Evolutionary conservation across 805 yeast genomes (phyloP).

Genomic region (Candida rishiriensis): DNA sequence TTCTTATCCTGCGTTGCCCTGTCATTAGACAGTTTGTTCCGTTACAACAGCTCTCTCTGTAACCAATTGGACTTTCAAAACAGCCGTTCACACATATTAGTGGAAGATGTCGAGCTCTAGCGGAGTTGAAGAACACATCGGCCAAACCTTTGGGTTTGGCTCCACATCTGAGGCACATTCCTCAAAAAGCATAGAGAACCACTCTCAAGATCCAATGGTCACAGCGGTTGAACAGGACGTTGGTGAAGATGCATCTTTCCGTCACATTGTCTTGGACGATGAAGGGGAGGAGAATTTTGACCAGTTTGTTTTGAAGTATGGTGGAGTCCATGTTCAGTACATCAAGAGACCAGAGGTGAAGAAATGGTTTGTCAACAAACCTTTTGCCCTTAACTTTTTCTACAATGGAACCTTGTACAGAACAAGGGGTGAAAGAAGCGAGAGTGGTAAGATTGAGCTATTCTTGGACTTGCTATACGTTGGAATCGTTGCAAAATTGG

Average conservation of each 20-base stretch:
- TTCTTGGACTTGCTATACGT: conserved; percentile 62
- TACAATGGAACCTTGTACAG: conserved; percentile 51
- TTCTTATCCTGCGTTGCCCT: too few species aligned
- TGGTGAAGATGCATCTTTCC: conserved; percentile 6
- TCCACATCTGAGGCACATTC: too few species aligned
- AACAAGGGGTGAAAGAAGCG: conserved; percentile 49
- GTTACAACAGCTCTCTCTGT: too few species aligned
- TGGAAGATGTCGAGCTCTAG: too few species aligned
- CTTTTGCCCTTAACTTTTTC: conserved; percentile 59
- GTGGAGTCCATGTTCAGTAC: conserved; percentile 43
- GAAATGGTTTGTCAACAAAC: conserved; percentile 40
- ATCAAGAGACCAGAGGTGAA: conserved; percentile 35
- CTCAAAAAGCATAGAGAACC: too few species aligned
- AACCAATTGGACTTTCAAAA: too few species aligned
- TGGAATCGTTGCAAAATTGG: conserved; percentile 58
- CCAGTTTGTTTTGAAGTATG: conserved; percentile 44
- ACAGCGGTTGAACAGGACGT: too few species aligned
- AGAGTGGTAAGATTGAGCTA: conserved; percentile 47
- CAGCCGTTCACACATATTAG: too few species aligned
- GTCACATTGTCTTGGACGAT: conserved; percentile 11
- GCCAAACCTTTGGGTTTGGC: too few species aligned
- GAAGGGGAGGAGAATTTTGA: conserved; percentile 17
- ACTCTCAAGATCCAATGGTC: too few species aligned
- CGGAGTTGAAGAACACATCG: too few species aligned
- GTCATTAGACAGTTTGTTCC: too few species aligned